Percentiles rank a stretch among this genome's conserved stretches.
phyloP scores from a whole-genome alignment of 305 asterid species.

The Rubia balearica region DNA sequence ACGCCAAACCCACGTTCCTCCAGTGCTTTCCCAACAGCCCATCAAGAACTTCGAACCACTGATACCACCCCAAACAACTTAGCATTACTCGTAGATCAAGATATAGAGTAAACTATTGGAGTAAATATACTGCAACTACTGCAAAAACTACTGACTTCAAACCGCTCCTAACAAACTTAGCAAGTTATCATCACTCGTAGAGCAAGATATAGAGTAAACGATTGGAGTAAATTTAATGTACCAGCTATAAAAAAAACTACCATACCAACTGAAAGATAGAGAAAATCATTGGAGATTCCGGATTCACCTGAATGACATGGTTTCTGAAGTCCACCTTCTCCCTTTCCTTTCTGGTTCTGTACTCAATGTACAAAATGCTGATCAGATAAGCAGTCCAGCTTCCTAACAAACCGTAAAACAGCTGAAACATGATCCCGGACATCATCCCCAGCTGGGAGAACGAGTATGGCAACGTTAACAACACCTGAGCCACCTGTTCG shows the following conservation, averaged over 20 bases:
- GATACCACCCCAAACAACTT: neutral
- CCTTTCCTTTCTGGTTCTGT: slow-evolving; percentile 71
- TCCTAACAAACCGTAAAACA: slow-evolving; percentile 75
- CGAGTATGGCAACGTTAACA: slow-evolving; percentile 81
- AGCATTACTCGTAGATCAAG: too few species aligned
- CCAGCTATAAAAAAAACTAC: too few species aligned
- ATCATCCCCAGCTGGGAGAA: slow-evolving; percentile 83
- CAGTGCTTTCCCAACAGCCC: slow-evolving; percentile 83
- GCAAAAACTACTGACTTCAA: too few species aligned
- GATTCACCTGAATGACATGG: slow-evolving; percentile 78
- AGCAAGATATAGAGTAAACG: too few species aligned
- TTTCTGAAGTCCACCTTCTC: slow-evolving; percentile 85
- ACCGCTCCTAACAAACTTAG: too few species aligned
- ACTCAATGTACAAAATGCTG: slow-evolving; percentile 76
- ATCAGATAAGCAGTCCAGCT: slow-evolving; percentile 95
- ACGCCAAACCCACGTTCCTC: slow-evolving; percentile 86
- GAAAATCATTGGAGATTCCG: neutral
- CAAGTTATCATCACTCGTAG: too few species aligned
- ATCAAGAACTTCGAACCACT: slow-evolving; percentile 97
- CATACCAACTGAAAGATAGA: too few species aligned
- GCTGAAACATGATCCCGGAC: slow-evolving; percentile 67
- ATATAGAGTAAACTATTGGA: too few species aligned
- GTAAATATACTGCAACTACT: too few species aligned
- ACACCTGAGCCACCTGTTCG: slow-evolving; percentile 80
- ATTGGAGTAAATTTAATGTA: too few species aligned